Conservation (phyloP, 2,329 filamentous ascomycete species). For the Talaromyces sp. region DNA sequence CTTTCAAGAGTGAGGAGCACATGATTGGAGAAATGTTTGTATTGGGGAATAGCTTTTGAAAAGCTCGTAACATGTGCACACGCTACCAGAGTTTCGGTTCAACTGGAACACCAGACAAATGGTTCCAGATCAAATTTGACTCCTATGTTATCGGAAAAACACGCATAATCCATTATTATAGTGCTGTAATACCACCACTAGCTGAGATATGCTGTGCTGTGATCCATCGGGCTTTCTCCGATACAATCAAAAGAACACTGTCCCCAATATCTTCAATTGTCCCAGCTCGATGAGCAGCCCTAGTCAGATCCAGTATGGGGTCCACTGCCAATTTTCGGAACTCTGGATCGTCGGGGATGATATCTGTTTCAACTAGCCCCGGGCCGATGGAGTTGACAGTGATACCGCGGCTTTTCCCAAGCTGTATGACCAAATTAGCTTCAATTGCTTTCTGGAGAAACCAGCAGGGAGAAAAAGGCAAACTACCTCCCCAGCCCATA, state of each 20-base stretch:
- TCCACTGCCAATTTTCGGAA: neutral
- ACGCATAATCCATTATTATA: neutral
- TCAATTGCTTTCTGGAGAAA: neutral
- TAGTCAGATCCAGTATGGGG: neutral
- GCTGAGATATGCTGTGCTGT: conserved; percentile 2
- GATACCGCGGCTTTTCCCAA: conserved; percentile 6
- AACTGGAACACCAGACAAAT: too few species aligned
- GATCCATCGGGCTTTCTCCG: conserved; percentile 4
- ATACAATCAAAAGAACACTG: neutral
- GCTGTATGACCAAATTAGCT: neutral
- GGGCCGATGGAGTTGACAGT: conserved; percentile 13
- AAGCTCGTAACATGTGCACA: neutral
- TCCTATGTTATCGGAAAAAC: neutral
- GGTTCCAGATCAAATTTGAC: too few species aligned
- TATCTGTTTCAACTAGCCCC: conserved; percentile 4
- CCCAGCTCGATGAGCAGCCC: neutral
- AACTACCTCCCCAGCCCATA: conserved; percentile 10
- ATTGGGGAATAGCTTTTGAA: neutral
- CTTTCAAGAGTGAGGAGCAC: too few species aligned
- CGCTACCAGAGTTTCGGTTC: neutral
- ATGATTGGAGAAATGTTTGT: neutral
- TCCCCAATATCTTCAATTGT: conserved; percentile 9
- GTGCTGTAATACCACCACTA: conserved; percentile 2
- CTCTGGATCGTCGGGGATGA: neutral
- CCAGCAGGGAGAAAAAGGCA: neutral